Conservation (phyloP, 176 grass and related monocot genomes). For the Zea luxurians region DNA sequence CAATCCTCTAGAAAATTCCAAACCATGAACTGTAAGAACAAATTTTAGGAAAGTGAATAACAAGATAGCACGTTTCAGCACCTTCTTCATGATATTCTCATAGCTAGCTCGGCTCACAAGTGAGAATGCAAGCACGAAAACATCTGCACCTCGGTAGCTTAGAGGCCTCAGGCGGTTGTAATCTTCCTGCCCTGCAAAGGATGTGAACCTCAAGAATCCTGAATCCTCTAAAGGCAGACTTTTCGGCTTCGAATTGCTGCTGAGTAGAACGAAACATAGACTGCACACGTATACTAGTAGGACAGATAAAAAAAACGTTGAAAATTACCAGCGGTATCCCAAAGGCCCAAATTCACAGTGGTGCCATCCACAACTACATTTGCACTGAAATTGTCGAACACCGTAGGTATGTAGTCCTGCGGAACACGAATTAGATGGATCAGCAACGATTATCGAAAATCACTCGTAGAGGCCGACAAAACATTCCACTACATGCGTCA, state of each 20-base stretch:
- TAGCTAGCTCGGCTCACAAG: constrained; percentile 98
- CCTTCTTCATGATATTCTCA: constrained; percentile 99
- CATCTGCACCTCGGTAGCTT: constrained; percentile 94
- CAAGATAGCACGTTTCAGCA: constrained; percentile 11
- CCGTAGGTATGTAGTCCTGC: constrained; percentile 97
- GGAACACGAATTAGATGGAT: constrained; percentile 15
- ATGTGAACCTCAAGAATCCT: constrained; percentile 22
- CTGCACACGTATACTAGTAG: not conserved
- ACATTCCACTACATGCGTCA: not conserved
- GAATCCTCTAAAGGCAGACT: not conserved
- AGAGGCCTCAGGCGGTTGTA: constrained; percentile 95
- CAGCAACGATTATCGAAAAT: not conserved
- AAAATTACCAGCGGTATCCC: constrained; percentile 88
- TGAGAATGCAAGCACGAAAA: constrained; percentile 96
- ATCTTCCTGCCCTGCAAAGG: constrained; percentile 85
- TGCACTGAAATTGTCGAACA: constrained; percentile 99
- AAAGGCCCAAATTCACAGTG: constrained; percentile 94
- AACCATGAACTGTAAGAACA: not conserved
- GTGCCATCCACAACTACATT: constrained; percentile 82
- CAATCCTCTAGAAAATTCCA: not conserved
- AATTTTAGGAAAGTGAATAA: not conserved
- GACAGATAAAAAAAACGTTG: constrained; percentile 12
- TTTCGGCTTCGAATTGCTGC: not conserved
- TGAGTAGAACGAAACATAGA: constrained; percentile 2
- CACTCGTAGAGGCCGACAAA: not conserved